These are phyloP conservation scores for Gigaspora rosea DNA, from an alignment of 192 early-diverging fungal species.

Conservation along the genomic window DNA sequence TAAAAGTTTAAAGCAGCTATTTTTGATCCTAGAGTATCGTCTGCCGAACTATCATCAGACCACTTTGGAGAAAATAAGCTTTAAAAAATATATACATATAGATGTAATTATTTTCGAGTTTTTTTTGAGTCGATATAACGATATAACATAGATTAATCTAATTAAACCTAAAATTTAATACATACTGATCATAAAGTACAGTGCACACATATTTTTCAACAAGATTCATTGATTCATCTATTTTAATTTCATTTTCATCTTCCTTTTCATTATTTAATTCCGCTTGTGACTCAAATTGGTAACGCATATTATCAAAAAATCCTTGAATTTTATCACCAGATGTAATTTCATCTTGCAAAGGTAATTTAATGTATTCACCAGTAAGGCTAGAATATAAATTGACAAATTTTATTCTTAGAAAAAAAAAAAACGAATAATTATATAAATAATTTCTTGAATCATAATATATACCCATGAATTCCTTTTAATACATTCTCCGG, in stretches of 20 bases:
- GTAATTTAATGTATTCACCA: neutral
- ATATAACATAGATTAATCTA: neutral
- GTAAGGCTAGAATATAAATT: conserved; percentile 15
- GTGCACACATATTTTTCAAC: conserved; percentile 44
- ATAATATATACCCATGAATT: too few relatives aligned
- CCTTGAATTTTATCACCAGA: conserved; percentile 18
- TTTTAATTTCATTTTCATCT: conserved; percentile 16
- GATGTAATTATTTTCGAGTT: too few relatives aligned
- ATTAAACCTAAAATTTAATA: neutral
- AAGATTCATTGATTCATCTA: conserved; percentile 29
- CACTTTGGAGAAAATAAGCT: conserved; percentile 39
- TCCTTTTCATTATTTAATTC: neutral
- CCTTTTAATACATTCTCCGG: neutral
- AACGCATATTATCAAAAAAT: neutral
- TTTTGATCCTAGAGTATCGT: conserved; percentile 59
- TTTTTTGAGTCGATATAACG: neutral
- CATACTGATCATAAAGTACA: conserved; percentile 43
- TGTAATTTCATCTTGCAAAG: neutral
- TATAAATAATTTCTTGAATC: neutral
- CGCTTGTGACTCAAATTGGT: neutral
- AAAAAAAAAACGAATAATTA: neutral
- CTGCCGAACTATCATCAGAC: conserved; percentile 53
- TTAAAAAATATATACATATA: neutral
- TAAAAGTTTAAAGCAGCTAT: conserved; percentile 64
- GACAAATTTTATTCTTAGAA: neutral